A percentile compares a stretch with the other conserved stretches of the same genome.
Evolutionary conservation across 768 basidiomycete genomes (phyloP).

Genomic region (Boletus sp.): DNA sequence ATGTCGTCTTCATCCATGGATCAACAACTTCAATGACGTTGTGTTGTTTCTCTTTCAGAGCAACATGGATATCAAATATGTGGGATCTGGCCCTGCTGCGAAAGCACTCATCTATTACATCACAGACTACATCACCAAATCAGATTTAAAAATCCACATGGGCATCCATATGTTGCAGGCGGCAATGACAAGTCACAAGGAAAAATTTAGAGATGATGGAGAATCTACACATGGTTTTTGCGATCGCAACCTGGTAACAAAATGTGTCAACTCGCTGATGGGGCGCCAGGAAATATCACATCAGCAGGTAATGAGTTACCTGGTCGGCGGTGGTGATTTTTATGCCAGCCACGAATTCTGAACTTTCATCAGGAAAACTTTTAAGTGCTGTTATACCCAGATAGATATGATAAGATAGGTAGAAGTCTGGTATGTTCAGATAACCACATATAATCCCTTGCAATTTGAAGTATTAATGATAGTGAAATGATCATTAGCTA

Average conservation of each 20-base stretch:
- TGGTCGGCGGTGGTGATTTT: constrained; percentile 21
- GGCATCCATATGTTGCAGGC: not conserved
- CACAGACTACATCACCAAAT: constrained; percentile 38
- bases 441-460: no score
- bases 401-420: no score
- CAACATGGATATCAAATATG: constrained; percentile 34
- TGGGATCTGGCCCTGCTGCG: constrained; percentile 28
- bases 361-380: no score
- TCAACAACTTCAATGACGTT: constrained; percentile 16
- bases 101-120: constrained; percentile 35
- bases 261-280: constrained; percentile 20
- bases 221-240: not conserved
- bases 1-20: constrained; percentile 3
- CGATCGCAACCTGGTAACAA: not conserved
- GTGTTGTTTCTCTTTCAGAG: constrained; percentile 16
- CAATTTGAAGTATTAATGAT: no score
- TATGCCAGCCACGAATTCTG: constrained; percentile 7
- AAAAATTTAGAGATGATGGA: not conserved
- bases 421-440: no score
- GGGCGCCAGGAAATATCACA: constrained; percentile 27
- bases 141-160: not conserved
- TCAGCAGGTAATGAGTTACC: constrained; percentile 30
- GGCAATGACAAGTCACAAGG: not conserved
- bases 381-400: no score
- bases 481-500: no score